Conservation (phyloP, 306 rosid species). For the Sphenostylis stenocarpa region DNA sequence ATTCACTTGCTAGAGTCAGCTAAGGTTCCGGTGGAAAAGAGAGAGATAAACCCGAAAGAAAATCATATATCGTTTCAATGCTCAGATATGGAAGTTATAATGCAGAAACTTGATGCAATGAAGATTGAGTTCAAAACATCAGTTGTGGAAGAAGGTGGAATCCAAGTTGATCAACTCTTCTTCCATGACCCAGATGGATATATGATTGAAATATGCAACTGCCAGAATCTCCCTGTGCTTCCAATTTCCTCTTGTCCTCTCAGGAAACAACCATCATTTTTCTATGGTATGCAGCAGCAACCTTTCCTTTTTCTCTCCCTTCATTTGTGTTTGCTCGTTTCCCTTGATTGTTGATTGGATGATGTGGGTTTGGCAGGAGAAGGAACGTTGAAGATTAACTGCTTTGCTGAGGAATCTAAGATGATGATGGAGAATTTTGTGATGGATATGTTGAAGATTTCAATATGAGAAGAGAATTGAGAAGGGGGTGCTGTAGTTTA, state of each 20-base stretch:
- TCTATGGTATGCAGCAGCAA: conserved; percentile 27
- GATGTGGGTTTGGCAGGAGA: conserved; percentile 38
- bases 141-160: conserved; percentile 67
- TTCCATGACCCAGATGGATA: conserved; percentile 81
- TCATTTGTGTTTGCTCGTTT: neutral
- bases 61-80: conserved; percentile 73
- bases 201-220: conserved; percentile 77
- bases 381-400: conserved; percentile 14
- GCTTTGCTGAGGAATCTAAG: conserved; percentile 37
- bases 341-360: neutral
- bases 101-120: conserved; percentile 53
- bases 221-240: conserved; percentile 69
- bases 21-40: conserved; percentile 30
- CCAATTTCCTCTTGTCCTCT: conserved; percentile 58
- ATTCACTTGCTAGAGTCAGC: conserved; percentile 65
- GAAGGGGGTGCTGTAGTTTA: neutral
- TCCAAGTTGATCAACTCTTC: conserved; percentile 69
- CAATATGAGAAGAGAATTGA: conserved; percentile 36
- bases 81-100: conserved; percentile 45
- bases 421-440: conserved; percentile 60
- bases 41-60: conserved; percentile 64
- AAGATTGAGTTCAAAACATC: conserved; percentile 52
- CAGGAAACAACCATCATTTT: conserved; percentile 29
- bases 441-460: conserved; percentile 54
- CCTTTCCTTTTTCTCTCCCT: neutral